Base-by-base conservation (phyloP, 1,139 yeast species). In the Scheffersomyces insectosa region DNA sequence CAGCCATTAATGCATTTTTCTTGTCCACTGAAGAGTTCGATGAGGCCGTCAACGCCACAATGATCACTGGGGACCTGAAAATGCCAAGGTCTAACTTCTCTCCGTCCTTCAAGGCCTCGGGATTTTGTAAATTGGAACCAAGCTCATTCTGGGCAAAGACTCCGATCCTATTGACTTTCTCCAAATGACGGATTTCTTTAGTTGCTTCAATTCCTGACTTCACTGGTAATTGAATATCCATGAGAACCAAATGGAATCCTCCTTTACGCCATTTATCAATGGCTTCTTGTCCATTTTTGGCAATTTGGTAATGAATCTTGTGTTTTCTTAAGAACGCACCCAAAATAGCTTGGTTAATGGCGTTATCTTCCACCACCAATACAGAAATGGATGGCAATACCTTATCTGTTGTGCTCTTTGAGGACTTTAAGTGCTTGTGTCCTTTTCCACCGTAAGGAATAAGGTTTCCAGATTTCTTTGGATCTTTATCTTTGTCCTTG, bases 171-270 rank as follows among this genome's bases (percentile, higher is more conserved):
- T 90, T 90, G 30, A 84, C 68, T 54, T 83, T 81, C 58, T 93
- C 99, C 42, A 90, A 69, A 39, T 91, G 76, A 42, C 99, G 73
- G 35, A 91, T 91, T 55, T 88, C 95, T 58, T 86, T 85, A 3
- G 97, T 87, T 5, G 96, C 97, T 48, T 90, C 96, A 32, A 91
- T 80, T 29, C 98, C 98, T 2, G 96, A 86, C 75, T 90, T 82
- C 3, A 89, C 95, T 0, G 98, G 98, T 45, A 91, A 72, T 63
- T 91, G 97, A 55, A 91, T 86, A 70, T 91, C 98, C 97, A 91
- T 91, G 39, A 91, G 76, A 35, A 93, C 95, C 47, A 91, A 72
- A 62, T 91, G 97, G 56, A 86, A 88, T 0, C 97, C 97, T 11
- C 98, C 98, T 47, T 79, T 81, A 48, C 88, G 76, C 97, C 97